Conservation (phyloP, 495 filamentous ascomycete species). For the Tuber melanosporum region DNA sequence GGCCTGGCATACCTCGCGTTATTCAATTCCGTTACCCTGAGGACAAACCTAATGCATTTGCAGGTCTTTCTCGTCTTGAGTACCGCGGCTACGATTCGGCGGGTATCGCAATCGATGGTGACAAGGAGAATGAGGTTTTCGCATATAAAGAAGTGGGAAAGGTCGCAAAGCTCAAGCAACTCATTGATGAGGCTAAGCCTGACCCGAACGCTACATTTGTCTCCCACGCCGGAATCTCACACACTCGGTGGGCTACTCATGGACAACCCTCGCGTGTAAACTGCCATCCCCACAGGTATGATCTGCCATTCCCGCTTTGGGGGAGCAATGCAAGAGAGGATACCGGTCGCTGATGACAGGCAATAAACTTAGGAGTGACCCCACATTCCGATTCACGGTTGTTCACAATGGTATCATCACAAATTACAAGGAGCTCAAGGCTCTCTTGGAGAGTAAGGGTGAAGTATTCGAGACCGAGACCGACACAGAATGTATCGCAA, state of each 20-base stretch:
- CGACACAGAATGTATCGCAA: constrained; percentile 97
- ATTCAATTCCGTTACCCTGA: not conserved
- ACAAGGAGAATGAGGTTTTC: constrained; percentile 96
- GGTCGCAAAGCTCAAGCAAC: constrained; percentile 88
- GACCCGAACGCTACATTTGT: constrained; percentile 89
- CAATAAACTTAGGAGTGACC: constrained; percentile 49
- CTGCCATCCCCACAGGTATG: constrained; percentile 96
- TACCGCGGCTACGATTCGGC: constrained; percentile 98
- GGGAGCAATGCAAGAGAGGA: constrained; percentile 43
- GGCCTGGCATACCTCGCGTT: not conserved
- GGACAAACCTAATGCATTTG: constrained; percentile 12
- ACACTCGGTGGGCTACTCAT: constrained; percentile 98
- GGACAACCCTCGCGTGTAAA: constrained; percentile 86
- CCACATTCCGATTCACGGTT: constrained; percentile 89
- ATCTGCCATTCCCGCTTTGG: constrained; percentile 23
- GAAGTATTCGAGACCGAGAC: constrained; percentile 99
- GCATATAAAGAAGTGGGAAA: constrained; percentile 99
- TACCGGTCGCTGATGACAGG: constrained; percentile 30
- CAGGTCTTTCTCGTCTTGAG: constrained; percentile 78
- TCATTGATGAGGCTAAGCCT: constrained; percentile 74
- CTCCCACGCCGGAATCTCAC: constrained; percentile 94
- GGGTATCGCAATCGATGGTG: constrained; percentile 88
- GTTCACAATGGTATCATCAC: constrained; percentile 99
- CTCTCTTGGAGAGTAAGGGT: constrained; percentile 83
- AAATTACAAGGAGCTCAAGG: constrained; percentile 99